These are phyloP conservation scores for Eurotiales sp. DNA, from an alignment of 2,329 filamentous ascomycete species.

Conservation along the genomic window DNA sequence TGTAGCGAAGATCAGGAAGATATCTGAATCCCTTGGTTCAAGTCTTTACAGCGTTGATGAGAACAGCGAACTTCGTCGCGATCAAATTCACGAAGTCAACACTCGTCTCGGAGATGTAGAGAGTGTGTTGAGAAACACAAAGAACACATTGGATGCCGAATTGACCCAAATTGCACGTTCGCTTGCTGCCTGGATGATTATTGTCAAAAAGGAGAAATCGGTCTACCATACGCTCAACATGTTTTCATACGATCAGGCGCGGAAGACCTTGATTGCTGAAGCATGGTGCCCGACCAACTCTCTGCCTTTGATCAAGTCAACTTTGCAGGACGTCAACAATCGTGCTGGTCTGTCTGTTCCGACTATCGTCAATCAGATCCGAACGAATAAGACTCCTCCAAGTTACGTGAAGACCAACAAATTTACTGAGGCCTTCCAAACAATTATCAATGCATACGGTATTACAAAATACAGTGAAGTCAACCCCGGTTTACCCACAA, in stretches of 20 bases:
- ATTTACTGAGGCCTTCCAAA: slow-evolving; percentile 97
- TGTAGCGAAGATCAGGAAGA: slow-evolving; percentile 97
- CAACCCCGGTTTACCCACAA: slow-evolving; percentile 91
- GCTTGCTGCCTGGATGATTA: slow-evolving; percentile 93
- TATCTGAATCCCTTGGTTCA: slow-evolving; percentile 93
- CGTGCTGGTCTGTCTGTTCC: slow-evolving; percentile 93
- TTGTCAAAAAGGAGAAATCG: slow-evolving; percentile 97
- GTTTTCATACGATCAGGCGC: slow-evolving; percentile 93
- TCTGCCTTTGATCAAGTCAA: slow-evolving; percentile 82
- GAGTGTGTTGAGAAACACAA: slow-evolving; percentile 91
- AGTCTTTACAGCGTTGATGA: slow-evolving; percentile 97
- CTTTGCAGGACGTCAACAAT: slow-evolving; percentile 94
- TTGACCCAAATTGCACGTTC: slow-evolving; percentile 89
- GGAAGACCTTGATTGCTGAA: slow-evolving; percentile 95
- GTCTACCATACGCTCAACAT: slow-evolving; percentile 93
- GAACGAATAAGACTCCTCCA: slow-evolving; percentile 93
- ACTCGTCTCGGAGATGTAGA: slow-evolving; percentile 84
- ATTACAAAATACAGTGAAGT: slow-evolving; percentile 96
- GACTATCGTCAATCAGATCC: slow-evolving; percentile 97
- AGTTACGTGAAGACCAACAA: slow-evolving; percentile 98
- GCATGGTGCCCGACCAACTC: slow-evolving; percentile 96
- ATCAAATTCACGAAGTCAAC: slow-evolving; percentile 98
- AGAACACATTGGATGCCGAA: slow-evolving; percentile 88
- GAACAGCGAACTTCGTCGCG: slow-evolving; percentile 88
- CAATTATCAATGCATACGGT: slow-evolving; percentile 97